Base-by-base conservation (phyloP, 2,329 filamentous ascomycete genomes). In the Teratosphaeria destructans region DNA sequence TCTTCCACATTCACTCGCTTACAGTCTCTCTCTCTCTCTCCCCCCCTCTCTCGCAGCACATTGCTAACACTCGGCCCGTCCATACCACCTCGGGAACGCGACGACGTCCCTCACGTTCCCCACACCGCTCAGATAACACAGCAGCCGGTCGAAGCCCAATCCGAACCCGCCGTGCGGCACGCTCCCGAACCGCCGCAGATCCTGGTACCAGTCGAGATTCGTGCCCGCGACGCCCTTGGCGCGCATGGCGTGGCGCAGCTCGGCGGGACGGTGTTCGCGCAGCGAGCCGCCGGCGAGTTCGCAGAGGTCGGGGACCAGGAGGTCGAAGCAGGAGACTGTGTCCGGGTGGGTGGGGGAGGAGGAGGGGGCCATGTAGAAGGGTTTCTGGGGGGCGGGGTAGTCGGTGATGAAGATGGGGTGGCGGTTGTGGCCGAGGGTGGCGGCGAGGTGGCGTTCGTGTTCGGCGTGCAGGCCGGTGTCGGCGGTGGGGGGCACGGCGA, bases 121-220 rank as follows among this genome's bases (percentile, higher is more conserved):
- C 47, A 93, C 85, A 10, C 91, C 91, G 35, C 87, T 84, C 59
- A 96, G 79, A 75, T 95, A 96, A 70, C 87, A 86, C 66, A 96
- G 75, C 63, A 96, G 81, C 59, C 92, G 84, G 78, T 96, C 92
- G 71, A 95, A 95, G 8, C 92, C 92, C 59, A 96, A 74, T 2
- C 92, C 92, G 71, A 95, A 96, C 0, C 92, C 92, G 52, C 92
- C 92, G 68, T 96, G 92, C 39, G 90, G 90, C 59, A 90, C 89
- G 66, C 87, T 92, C n/a, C 92, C 92, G 83, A 90, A 96, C 65
- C 87, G 85, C 62, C 92, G 85, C 62, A 96, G 80, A 72, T 96
- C 91, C 27, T 90, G 78, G 71, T 96, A 96, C 92, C 92, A 96
- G 65, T 87, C 83, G 58, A 96, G 74, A 19, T 63, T 61, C 2